Percentiles rank a stretch among this genome's conserved stretches.
Evolutionary conservation across 257 asterid genomes (phyloP).

Genomic region (Capsicum pubescens): DNA sequence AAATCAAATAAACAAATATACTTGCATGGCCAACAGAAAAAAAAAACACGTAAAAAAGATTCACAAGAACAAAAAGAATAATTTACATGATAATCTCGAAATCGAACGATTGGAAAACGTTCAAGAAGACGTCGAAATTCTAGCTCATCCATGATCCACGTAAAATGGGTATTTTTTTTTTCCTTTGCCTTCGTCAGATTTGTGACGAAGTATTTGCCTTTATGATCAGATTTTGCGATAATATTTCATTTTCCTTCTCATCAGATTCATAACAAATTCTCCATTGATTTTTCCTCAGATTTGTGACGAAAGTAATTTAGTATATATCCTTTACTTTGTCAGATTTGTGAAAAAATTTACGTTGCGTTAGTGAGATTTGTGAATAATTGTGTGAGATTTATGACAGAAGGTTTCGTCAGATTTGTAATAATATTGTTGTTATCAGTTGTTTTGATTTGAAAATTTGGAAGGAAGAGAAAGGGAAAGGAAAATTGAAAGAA

Average conservation of each 20-base stretch:
- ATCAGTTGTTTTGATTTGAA: background rate
- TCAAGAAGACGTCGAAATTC: conserved; percentile 70
- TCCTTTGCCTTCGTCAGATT: background rate
- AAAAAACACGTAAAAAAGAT: background rate
- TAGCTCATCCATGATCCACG: conserved; percentile 49
- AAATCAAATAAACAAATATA: background rate
- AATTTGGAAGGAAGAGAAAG: background rate
- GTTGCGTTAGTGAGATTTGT: no score
- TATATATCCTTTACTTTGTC: background rate
- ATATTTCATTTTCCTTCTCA: background rate
- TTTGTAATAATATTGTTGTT: background rate
- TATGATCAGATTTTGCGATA: background rate
- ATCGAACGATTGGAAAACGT: conserved; percentile 72
- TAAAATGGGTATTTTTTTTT: background rate
- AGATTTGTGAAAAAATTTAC: background rate
- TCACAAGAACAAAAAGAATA: background rate
- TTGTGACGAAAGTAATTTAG: background rate
- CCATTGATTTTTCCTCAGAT: background rate
- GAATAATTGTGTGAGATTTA: background rate
- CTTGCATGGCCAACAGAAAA: background rate
- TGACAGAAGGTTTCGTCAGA: background rate
- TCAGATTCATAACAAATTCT: background rate
- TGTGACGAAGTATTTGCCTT: background rate
- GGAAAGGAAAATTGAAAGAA: background rate
- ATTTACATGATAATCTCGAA: conserved; percentile 69